These are phyloP conservation scores for Malbranchea zuffiana DNA, from an alignment of 2,329 filamentous ascomycete species.

Conservation along the genomic window DNA sequence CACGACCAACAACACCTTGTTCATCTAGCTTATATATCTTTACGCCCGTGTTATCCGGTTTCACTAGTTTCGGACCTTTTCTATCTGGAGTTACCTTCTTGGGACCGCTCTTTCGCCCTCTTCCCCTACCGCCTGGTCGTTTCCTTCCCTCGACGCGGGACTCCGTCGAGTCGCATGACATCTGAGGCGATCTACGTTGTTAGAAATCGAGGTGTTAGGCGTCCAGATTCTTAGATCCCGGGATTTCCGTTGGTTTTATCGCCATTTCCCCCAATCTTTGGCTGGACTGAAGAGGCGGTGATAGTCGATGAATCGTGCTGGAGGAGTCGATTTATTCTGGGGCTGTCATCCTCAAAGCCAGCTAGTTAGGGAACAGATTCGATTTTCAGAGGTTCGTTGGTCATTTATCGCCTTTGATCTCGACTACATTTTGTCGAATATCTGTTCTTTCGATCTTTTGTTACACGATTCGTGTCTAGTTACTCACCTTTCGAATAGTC, in stretches of 20 bases:
- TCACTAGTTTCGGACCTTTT: conserved; percentile 2
- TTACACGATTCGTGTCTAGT: conserved; percentile 1
- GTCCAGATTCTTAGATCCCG: too few relatives aligned
- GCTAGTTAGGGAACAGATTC: background rate
- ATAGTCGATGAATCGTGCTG: too few relatives aligned
- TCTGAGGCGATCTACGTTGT: too few relatives aligned
- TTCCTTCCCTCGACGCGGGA: background rate
- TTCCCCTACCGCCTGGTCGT: background rate
- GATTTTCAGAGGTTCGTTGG: background rate
- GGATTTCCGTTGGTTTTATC: too few relatives aligned
- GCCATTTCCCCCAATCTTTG: too few relatives aligned
- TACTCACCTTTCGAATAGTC: background rate
- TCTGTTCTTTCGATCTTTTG: background rate
- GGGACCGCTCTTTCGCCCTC: conserved; percentile 5
- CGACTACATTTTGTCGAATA: background rate
- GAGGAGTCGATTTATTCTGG: too few relatives aligned
- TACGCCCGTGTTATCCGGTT: conserved; percentile 1
- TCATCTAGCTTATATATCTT: conserved; percentile 5
- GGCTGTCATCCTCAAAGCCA: background rate
- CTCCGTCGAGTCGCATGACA: background rate
- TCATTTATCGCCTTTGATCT: background rate
- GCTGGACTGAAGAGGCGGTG: too few relatives aligned
- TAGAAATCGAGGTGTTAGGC: too few relatives aligned
- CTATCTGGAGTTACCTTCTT: conserved; percentile 5
- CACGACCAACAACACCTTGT: conserved; percentile 14